phyloP scores from a whole-genome alignment of 805 yeast species.

The Candida golubevii region DNA sequence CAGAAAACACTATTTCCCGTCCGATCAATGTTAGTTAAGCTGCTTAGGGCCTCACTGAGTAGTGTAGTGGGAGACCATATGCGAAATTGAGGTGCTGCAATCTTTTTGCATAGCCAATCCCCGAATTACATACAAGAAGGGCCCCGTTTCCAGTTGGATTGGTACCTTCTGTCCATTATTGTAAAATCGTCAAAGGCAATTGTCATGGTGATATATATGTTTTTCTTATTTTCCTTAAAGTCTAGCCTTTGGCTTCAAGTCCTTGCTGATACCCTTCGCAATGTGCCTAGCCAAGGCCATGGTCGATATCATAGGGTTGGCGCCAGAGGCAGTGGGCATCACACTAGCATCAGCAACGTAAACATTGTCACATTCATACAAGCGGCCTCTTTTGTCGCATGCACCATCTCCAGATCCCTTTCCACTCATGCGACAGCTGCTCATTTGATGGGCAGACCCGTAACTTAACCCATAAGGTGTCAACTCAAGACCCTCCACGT shows the following conservation, averaged over 20 bases:
- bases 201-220: background rate
- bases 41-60: no score
- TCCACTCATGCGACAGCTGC: conserved; percentile 48
- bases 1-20: no score
- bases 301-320: conserved; percentile 49
- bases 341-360: conserved; percentile 48
- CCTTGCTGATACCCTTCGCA: conserved; percentile 34
- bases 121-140: no score
- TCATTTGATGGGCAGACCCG: conserved; percentile 55
- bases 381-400: conserved; percentile 39
- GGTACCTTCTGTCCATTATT: no score
- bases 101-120: no score
- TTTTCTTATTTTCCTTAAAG: conserved; percentile 18
- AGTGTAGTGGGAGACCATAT: no score
- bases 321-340: conserved; percentile 51
- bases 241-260: conserved; percentile 24
- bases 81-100: no score
- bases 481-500: conserved; percentile 25
- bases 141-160: no score
- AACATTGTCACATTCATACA: conserved; percentile 46
- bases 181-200: no score
- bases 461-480: conserved; percentile 26
- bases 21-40: no score
- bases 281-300: conserved; percentile 46
- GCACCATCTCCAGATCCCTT: conserved; percentile 43